Conservation (phyloP, 2,329 filamentous ascomycete genomes). For the Trichoderma sp. region DNA sequence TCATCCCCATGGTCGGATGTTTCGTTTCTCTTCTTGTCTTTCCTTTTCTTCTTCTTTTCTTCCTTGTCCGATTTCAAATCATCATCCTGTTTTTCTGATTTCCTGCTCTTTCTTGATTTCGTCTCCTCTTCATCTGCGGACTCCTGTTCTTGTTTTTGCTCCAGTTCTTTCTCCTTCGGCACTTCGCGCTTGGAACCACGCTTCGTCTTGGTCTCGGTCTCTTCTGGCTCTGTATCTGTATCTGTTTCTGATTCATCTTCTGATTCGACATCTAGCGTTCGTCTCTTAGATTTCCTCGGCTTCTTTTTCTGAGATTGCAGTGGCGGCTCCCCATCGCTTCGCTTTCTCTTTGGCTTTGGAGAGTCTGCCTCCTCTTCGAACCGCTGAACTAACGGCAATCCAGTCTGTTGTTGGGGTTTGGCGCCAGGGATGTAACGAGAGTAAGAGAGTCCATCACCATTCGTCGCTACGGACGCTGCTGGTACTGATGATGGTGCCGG, state of each 20-base stretch:
- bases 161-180: conserved; percentile 27
- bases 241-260: conserved; percentile 20
- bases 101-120: conserved; percentile 40
- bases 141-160: conserved; percentile 2
- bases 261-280: conserved; percentile 5
- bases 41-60: conserved; percentile 32
- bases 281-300: conserved; percentile 32
- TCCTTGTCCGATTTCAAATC: conserved; percentile 36
- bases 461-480: conserved; percentile 6
- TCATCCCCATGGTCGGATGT: conserved; percentile 23
- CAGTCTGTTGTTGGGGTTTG: conserved; percentile 25
- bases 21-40: neutral
- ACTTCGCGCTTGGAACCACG: conserved; percentile 22
- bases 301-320: conserved; percentile 38
- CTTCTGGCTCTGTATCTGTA: conserved; percentile 22
- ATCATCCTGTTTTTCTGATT: conserved; percentile 30
- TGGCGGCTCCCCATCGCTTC: conserved; percentile 35
- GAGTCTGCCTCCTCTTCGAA: conserved; percentile 34
- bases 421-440: conserved; percentile 45
- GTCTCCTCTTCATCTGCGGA: neutral
- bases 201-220: conserved; percentile 27
- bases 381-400: conserved; percentile 27
- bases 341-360: conserved; percentile 39
- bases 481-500: conserved; percentile 11
- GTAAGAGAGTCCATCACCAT: conserved; percentile 35